phyloP scores from a whole-genome alignment of 2,329 filamentous ascomycete genomes.

The Apiospora kogelbergensis region DNA sequence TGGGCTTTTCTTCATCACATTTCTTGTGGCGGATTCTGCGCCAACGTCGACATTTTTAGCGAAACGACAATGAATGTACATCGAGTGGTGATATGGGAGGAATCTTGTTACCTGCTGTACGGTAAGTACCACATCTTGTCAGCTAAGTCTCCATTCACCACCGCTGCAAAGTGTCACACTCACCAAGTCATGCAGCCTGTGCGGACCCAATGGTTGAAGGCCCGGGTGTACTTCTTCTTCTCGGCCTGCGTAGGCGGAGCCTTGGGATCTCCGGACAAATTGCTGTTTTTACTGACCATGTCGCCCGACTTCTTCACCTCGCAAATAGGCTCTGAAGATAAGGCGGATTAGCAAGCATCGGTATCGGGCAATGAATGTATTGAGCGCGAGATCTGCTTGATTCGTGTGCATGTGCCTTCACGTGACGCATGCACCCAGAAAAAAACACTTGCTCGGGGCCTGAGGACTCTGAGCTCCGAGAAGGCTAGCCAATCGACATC shows the following conservation, averaged over 20 bases:
- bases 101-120: background rate
- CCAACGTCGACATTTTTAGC: background rate
- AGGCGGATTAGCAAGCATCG: background rate
- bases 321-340: background rate
- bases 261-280: background rate
- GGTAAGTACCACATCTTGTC: background rate
- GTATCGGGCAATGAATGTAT: background rate
- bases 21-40: background rate
- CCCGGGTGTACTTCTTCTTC: constrained; percentile 1
- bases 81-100: background rate
- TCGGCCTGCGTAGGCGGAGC: background rate
- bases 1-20: background rate
- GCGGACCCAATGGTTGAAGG: background rate
- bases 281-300: background rate
- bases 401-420: too few relatives aligned
- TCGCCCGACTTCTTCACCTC: background rate
- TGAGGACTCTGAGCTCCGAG: background rate
- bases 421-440: too few relatives aligned
- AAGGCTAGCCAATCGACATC: background rate
- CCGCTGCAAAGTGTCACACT: background rate
- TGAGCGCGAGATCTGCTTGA: background rate
- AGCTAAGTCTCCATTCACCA: background rate
- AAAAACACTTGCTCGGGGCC: background rate
- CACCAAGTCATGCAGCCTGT: constrained; percentile 7
- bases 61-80: background rate